Base-by-base conservation (phyloP, 2,329 filamentous ascomycete genomes). In the Amylocarpus encephaloides region DNA sequence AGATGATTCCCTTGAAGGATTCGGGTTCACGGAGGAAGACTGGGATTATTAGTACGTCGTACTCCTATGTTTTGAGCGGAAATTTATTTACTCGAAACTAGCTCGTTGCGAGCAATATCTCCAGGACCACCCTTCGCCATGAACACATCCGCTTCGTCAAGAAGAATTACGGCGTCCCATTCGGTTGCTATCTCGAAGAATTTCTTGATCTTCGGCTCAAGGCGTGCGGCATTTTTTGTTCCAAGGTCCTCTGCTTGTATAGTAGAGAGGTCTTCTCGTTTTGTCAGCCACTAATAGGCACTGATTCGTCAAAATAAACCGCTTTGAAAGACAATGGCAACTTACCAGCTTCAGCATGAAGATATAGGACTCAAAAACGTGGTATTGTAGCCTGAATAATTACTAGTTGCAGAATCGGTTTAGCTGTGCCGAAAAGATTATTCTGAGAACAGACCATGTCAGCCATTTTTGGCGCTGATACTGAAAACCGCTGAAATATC, bases 141-240 rank as follows among this genome's bases (percentile, higher is more conserved):
- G 63, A 77, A 78, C 2, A 78, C 73, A 52, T 77, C 75, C 7
- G 73, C 73, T 62, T 77, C 74, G 18, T 59, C 58, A 12, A 60
- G 53, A 0, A 60, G 47, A 33, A 60, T 52, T 0, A 60, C 56
- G 4, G 51, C 53, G 38, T 55, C 52, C 57, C 55, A 61, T 34
- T 55, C 52, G 1, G 53, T 55, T 10, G 57, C 57, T 47, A 61
- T 55, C 26, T 58, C 50, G 12, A 61, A 58, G 3, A 56, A 51
- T 32, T 55, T 56, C 34, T 55, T 53, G 41, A 61, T 54, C 18
- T 58, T 54, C 5, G 46, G 33, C 6, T 52, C 59, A 5, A 61
- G 48, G 0, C 38, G n/a, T 10, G 45, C 46, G 1, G 55, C 42
- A 38, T 54, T 45, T 6, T 54, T 45, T 6, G 50, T 57, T 11